Base-by-base conservation (phyloP, 2,329 filamentous ascomycete species). In the Mycocentrospora acerina region DNA sequence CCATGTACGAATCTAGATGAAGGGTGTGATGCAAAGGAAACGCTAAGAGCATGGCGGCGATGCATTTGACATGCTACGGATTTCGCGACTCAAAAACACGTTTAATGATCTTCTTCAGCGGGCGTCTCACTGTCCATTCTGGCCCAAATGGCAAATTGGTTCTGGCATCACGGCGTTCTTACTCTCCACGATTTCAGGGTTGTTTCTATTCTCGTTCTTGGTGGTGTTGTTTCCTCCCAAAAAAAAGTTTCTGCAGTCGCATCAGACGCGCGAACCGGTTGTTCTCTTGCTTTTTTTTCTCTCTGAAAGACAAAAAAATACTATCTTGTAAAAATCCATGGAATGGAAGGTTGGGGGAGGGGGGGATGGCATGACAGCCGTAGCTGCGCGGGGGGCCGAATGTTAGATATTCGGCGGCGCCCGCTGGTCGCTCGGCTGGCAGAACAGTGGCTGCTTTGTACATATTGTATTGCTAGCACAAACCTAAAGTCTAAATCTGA, bases 1-100 rank as follows among this genome's bases (percentile, higher is more conserved):
- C 85, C 67, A 81, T 82, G 35, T 89, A 88, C 62, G 69, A 72
- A 44, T 62, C 68, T 40, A 57, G 65, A 59, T 68, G 51, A 63
- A 40, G 19, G 5, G 19, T 22, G 9, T 37, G 45, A 54, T 40
- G 45, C 29, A 40, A 58, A 22, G 9, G n/a, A 22, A 9, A 22
- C 19, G 9, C 9, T 22, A 9, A 22, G 5, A 22, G 19, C 19
- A 22, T 22, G 31, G 40, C 32, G n/a, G n/a, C n/a, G n/a, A n/a
- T n/a, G n/a, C n/a, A n/a, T n/a, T n/a, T n/a, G n/a, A n/a, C n/a
- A n/a, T n/a, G n/a, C n/a, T n/a, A n/a, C n/a, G n/a, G n/a, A n/a
- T n/a, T n/a, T n/a, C n/a, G n/a, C n/a, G n/a, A n/a, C n/a, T 22
- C 5, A 9, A 22, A 22, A 22, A 40, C 33, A 41, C 39, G 33